These are phyloP conservation scores for Isatis tinctoria DNA, from an alignment of 345 rosid species.

Conservation along the genomic window DNA sequence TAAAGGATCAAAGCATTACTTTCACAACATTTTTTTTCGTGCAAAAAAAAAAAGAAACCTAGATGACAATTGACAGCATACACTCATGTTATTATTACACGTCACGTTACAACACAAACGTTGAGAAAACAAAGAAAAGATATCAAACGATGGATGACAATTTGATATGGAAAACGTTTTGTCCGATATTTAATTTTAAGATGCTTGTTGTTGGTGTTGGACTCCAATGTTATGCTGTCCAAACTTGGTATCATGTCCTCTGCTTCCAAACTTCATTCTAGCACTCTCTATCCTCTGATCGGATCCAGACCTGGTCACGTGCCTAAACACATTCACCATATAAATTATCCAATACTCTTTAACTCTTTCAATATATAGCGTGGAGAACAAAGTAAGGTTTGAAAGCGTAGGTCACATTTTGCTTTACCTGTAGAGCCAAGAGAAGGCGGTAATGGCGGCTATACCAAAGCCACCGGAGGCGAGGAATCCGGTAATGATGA, in stretches of 20 bases:
- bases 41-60: not conserved
- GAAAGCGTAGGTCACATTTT: not conserved
- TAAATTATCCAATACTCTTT: not conserved
- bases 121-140: not conserved
- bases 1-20: not conserved
- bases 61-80: not conserved
- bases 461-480: slow-evolving; percentile 80
- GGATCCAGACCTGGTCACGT: slow-evolving; percentile 57
- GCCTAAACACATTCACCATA: slow-evolving; percentile 35
- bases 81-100: not conserved
- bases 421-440: slow-evolving; percentile 83
- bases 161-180: not conserved
- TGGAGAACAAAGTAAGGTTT: not conserved
- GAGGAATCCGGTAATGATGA: slow-evolving; percentile 57
- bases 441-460: slow-evolving; percentile 61
- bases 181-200: not conserved
- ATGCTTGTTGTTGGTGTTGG: slow-evolving; percentile 31
- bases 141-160: not conserved
- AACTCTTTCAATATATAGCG: not conserved
- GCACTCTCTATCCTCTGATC: slow-evolving; percentile 62
- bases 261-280: slow-evolving; percentile 48
- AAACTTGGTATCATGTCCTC: slow-evolving; percentile 68
- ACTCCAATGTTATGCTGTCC: slow-evolving; percentile 33
- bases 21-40: not conserved
- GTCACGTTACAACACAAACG: not conserved